Percentiles rank a stretch among this genome's conserved stretches.
phyloP scores from a whole-genome alignment of 2,329 filamentous ascomycete species.

The Amauroascus niger region DNA sequence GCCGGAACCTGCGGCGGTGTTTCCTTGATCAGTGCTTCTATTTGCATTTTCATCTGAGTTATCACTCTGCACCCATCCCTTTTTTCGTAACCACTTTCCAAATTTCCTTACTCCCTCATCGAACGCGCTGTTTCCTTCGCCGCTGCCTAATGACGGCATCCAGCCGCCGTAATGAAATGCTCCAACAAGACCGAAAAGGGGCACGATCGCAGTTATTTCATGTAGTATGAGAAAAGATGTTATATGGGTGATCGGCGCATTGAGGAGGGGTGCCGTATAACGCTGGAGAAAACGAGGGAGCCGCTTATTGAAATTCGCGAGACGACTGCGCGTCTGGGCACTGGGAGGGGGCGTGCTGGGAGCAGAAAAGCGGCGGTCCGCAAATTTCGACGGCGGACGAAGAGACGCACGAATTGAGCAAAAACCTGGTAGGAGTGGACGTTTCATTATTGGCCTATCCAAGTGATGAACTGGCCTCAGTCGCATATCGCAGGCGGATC shows the following conservation, averaged over 20 bases:
- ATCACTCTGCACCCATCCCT: slow-evolving; percentile 61
- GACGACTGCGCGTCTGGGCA: slow-evolving; percentile 22
- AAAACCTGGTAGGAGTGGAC: not conserved
- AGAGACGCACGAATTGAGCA: not conserved
- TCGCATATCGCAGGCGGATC: not conserved
- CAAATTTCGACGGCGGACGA: not conserved
- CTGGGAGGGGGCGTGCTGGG: not conserved
- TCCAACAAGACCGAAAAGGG: slow-evolving; percentile 62
- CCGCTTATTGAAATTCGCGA: slow-evolving; percentile 35
- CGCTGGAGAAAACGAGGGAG: slow-evolving; percentile 58
- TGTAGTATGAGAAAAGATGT: slow-evolving; percentile 82
- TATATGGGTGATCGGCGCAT: slow-evolving; percentile 72
- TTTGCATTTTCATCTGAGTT: slow-evolving; percentile 21
- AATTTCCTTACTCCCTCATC: slow-evolving; percentile 61
- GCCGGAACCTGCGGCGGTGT: slow-evolving; percentile 19
- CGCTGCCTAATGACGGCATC: slow-evolving; percentile 49
- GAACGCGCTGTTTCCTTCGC: slow-evolving; percentile 26
- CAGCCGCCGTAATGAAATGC: slow-evolving; percentile 72
- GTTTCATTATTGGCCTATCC: not conserved
- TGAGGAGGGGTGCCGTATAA: slow-evolving; percentile 60
- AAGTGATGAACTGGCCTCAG: not conserved
- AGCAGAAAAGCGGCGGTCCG: slow-evolving; percentile 4
- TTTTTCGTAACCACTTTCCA: slow-evolving; percentile 64
- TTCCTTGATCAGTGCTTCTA: slow-evolving; percentile 14
- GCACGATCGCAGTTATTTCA: slow-evolving; percentile 79